Conservation (phyloP, 2,329 filamentous ascomycete genomes). For the Monilinia fructicola region DNA sequence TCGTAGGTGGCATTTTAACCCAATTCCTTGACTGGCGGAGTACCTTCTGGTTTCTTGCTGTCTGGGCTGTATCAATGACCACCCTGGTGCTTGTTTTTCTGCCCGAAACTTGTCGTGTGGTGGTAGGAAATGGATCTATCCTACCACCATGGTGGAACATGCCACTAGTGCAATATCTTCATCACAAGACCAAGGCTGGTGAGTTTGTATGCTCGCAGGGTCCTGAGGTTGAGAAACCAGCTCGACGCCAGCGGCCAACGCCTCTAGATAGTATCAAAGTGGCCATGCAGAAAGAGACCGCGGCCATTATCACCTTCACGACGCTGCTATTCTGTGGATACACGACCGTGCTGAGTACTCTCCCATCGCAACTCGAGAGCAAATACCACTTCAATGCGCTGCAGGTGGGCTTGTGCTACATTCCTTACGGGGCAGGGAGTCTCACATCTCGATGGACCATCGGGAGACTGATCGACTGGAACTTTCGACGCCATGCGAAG, state of each 20-base stretch:
- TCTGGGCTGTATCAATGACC: constrained; percentile 27
- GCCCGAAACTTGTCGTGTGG: constrained; percentile 52
- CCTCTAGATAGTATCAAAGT: constrained; percentile 45
- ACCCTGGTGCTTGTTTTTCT: constrained; percentile 41
- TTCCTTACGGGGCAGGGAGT: constrained; percentile 48
- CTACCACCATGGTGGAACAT: constrained; percentile 56
- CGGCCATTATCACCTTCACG: constrained; percentile 46
- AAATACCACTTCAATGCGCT: constrained; percentile 29
- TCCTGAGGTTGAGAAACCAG: not conserved
- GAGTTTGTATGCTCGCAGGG: not conserved
- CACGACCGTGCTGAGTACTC: constrained; percentile 46
- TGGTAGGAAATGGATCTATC: constrained; percentile 57
- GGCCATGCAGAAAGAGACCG: constrained; percentile 46
- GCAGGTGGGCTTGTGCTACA: constrained; percentile 30
- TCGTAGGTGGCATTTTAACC: constrained; percentile 32
- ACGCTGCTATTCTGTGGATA: constrained; percentile 50
- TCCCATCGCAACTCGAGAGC: constrained; percentile 42
- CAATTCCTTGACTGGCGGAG: constrained; percentile 34
- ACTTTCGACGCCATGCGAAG: constrained; percentile 65
- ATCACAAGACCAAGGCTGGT: not conserved
- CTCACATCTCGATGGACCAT: constrained; percentile 49
- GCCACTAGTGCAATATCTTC: constrained; percentile 39
- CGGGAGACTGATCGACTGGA: constrained; percentile 60
- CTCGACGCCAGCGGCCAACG: not conserved
- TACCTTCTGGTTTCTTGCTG: constrained; percentile 53